Evolutionary conservation across 2,329 filamentous ascomycete genomes (phyloP).

Genomic region (Fusarium torulosum): DNA sequence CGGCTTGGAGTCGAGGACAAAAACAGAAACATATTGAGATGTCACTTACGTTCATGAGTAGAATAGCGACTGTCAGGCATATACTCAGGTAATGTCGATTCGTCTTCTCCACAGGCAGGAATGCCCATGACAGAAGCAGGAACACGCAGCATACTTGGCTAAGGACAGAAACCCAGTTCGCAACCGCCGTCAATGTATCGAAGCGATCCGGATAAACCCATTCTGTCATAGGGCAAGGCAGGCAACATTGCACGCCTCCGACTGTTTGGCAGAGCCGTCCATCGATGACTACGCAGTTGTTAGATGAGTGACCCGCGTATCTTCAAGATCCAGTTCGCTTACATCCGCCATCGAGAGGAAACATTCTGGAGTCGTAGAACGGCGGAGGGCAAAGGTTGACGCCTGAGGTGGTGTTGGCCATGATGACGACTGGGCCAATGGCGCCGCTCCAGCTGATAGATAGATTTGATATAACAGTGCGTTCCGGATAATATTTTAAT

Average conservation of each 20-base stretch:
- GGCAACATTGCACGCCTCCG: conserved; percentile 75
- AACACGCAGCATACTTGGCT: conserved; percentile 80
- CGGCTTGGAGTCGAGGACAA: background rate
- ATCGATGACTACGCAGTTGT: conserved; percentile 61
- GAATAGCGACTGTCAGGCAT: conserved; percentile 80
- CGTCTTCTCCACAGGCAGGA: conserved; percentile 88
- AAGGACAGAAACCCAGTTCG: conserved; percentile 86
- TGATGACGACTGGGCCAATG: conserved; percentile 30
- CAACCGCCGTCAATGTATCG: conserved; percentile 68
- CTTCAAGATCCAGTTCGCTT: conserved; percentile 46
- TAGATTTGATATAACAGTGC: conserved; percentile 24
- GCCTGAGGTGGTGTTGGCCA: conserved; percentile 56
- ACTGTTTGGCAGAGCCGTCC: conserved; percentile 67
- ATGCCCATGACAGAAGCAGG: conserved; percentile 81
- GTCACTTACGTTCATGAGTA: conserved; percentile 81
- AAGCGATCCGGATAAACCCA: conserved; percentile 77
- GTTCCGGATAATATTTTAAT: background rate
- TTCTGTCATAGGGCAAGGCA: conserved; percentile 89
- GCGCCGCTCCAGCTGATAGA: background rate
- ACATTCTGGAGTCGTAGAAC: conserved; percentile 75
- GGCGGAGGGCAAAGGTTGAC: conserved; percentile 71
- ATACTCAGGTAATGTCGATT: conserved; percentile 94
- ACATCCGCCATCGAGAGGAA: conserved; percentile 75
- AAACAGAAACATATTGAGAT: background rate
- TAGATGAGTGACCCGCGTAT: conserved; percentile 8